Base-by-base conservation (phyloP, 108 stramenopile species). In the Thalassiosira profunda region DNA sequence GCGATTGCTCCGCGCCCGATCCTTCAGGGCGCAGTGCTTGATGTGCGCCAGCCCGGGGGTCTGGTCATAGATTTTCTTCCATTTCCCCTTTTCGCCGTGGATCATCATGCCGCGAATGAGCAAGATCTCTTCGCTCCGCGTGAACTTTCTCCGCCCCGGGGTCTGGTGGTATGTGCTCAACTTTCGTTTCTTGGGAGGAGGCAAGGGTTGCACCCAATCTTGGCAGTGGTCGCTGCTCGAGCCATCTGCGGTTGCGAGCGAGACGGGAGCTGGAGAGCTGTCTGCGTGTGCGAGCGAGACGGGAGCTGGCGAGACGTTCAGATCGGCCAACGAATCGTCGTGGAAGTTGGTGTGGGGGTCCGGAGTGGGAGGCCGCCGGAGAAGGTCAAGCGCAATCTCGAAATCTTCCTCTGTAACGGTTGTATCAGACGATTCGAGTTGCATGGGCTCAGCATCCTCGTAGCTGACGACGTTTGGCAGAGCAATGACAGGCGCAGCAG, bases 331-430 rank as follows among this genome's bases (percentile, higher is more conserved):
- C 2, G 61, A 42, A 29, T 55, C 48, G 18, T 41, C 49, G 20
- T 58, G 41, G 18, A 44, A 34, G n/a, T 52, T 54, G 14, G 57
- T 24, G 21, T 23, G 37, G 28, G 23, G 5, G 8, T 60, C 40
- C 4, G 76, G 76, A 3, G 67, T 76, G 14, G 29, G 61, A 21
- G 60, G 47, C 31, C 42, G 41, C 25, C 62, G 34, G 6, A 76
- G 44, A 23, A 76, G 52, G 11, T 63, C 55, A 5, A 68, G 38
- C 1, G 61, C 64, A 12, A 63, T 5, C 41, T 69, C 76, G 15
- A 68, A 76, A 35, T 76, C 76, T 1, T 68, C 67, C 15, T 58
- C 45, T 29, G 61, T 48, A 10, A 49, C 24, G 4, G 23, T 29
- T 8, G 46, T 38, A 5, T 46, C 28, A 11, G 54, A 29, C 34